Evolutionary conservation across 2,329 filamentous ascomycete species (phyloP).

Genomic region (Alternaria gansuensis): DNA sequence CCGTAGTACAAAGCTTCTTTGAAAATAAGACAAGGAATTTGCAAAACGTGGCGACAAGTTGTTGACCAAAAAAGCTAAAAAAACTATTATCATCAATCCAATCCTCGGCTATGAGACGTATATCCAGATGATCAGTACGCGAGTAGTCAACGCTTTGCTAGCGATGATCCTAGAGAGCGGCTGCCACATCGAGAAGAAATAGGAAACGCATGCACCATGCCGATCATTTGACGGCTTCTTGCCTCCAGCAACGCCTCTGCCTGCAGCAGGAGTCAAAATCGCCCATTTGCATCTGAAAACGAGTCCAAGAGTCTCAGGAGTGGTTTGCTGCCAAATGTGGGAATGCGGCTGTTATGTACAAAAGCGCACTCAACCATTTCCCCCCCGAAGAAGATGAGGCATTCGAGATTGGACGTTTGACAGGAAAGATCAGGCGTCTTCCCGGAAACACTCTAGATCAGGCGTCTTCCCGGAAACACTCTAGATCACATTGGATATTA

Average conservation of each 20-base stretch:
- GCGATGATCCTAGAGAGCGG: conserved; percentile 54
- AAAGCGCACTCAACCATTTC: conserved; percentile 61
- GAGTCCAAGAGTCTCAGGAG: conserved; percentile 62
- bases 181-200: conserved; percentile 62
- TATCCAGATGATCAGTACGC: conserved; percentile 58
- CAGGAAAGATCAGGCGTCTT: conserved; percentile 61
- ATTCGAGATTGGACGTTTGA: conserved; percentile 62
- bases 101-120: conserved; percentile 66
- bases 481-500: conserved; percentile 69
- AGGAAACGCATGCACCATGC: conserved; percentile 72
- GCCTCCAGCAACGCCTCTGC: conserved; percentile 59
- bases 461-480: conserved; percentile 69
- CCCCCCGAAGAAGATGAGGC: conserved; percentile 63
- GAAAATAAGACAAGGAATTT: conserved; percentile 62
- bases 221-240: conserved; percentile 68
- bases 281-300: conserved; percentile 64
- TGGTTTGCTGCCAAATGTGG: conserved; percentile 62
- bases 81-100: conserved; percentile 68
- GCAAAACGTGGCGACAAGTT: conserved; percentile 70
- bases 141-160: conserved; percentile 63
- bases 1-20: conserved; percentile 38
- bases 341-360: conserved; percentile 56
- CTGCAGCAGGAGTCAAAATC: conserved; percentile 54
- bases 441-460: conserved; percentile 70
- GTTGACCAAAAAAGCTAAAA: conserved; percentile 53